These are phyloP conservation scores for Nakazawaea peltata DNA, from an alignment of 805 yeast genomes.

Conservation along the genomic window DNA sequence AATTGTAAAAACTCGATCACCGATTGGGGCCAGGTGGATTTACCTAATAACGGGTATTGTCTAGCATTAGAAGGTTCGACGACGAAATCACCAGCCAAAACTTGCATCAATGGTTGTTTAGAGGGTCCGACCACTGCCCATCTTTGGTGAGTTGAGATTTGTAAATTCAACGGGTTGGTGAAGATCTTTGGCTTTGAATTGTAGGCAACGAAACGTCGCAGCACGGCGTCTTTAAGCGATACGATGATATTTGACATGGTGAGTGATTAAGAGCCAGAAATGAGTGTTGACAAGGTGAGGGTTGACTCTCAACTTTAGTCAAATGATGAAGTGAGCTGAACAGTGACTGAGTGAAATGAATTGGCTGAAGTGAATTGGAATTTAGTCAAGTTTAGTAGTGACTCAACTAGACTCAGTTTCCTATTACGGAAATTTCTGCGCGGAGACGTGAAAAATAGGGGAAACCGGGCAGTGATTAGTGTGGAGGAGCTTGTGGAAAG, in stretches of 20 bases:
- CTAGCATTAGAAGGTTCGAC: constrained; percentile 47
- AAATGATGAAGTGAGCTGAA: too few species aligned
- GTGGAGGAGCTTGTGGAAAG: too few species aligned
- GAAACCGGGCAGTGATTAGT: not conserved
- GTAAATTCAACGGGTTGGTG: constrained; percentile 30
- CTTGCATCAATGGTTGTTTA: constrained; percentile 21
- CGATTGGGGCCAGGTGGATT: constrained; percentile 35
- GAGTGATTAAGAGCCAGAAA: not conserved
- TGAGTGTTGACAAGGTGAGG: not conserved
- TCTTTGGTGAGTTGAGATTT: constrained; percentile 28
- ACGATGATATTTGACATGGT: constrained; percentile 1
- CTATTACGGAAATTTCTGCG: too few species aligned
- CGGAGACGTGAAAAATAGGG: not conserved
- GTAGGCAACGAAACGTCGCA: constrained; percentile 1
- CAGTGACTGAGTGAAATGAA: too few species aligned
- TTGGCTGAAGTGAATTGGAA: too few species aligned
- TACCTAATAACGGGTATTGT: constrained; percentile 42
- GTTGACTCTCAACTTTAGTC: too few species aligned
- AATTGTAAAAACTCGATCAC: constrained; percentile 31
- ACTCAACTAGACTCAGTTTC: too few species aligned
- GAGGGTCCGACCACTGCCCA: constrained; percentile 48
- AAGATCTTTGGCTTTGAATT: constrained; percentile 20
- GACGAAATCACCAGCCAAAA: constrained; percentile 47
- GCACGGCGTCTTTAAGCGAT: not conserved
- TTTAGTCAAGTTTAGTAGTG: too few species aligned